phyloP scores from a whole-genome alignment of 257 asterid genomes.

The Galeopsis tetrahit region DNA sequence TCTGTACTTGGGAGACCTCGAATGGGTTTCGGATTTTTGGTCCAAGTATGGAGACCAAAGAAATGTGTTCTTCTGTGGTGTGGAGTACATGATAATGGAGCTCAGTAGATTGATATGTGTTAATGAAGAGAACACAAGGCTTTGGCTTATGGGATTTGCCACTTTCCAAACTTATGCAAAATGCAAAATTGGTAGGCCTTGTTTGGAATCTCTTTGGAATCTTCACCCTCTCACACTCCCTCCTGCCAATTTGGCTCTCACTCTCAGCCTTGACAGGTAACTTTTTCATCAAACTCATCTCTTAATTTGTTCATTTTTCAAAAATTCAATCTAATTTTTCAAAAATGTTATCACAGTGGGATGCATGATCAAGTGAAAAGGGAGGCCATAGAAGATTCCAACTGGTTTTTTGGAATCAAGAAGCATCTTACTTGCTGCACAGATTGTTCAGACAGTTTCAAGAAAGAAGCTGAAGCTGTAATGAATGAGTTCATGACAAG shows the following conservation, averaged over 20 bases:
- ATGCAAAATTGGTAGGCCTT: slow-evolving; percentile 77
- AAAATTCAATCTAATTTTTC: neutral
- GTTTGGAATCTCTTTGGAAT: slow-evolving; percentile 79
- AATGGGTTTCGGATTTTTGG: slow-evolving; percentile 89
- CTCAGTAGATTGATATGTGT: slow-evolving; percentile 66
- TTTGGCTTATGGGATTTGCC: slow-evolving; percentile 82
- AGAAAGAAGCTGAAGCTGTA: slow-evolving; percentile 62
- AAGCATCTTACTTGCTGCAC: slow-evolving; percentile 73
- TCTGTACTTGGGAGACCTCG: slow-evolving; percentile 81
- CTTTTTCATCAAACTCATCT: neutral
- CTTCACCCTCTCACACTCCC: slow-evolving; percentile 75
- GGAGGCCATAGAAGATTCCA: slow-evolving; percentile 49
- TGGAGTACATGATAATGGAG: slow-evolving; percentile 94
- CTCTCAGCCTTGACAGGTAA: slow-evolving; percentile 74
- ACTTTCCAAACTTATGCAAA: slow-evolving; percentile 65
- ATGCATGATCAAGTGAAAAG: slow-evolving; percentile 50
- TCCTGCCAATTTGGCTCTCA: slow-evolving; percentile 59
- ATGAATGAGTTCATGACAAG: slow-evolving; percentile 34
- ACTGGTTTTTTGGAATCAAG: slow-evolving; percentile 56
- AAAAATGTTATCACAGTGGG: slow-evolving; percentile 40
- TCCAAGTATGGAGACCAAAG: slow-evolving; percentile 57
- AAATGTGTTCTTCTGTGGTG: slow-evolving; percentile 51
- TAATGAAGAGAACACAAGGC: slow-evolving; percentile 46
- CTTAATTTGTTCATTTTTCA: too few species aligned
- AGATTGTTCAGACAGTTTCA: slow-evolving; percentile 71